Conservation (phyloP, 108 stramenopile species). For the Pseudonitzschia pungens region DNA sequence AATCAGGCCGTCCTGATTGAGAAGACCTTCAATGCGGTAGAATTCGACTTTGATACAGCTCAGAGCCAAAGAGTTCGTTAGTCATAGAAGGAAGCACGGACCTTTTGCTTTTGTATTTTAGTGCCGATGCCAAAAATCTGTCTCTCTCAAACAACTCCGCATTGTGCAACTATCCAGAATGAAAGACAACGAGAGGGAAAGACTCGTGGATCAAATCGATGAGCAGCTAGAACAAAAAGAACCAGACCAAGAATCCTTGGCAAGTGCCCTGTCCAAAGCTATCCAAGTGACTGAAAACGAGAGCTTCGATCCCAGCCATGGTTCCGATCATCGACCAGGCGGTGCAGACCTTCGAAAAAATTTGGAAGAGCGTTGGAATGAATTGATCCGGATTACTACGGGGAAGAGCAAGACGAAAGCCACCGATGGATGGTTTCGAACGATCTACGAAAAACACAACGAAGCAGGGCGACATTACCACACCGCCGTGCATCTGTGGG, state of each 20-base stretch:
- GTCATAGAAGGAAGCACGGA: too few species aligned
- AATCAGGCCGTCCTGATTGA: too few species aligned
- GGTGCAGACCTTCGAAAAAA: neutral
- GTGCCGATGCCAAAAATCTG: too few species aligned
- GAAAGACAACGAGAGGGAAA: too few species aligned
- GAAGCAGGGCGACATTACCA: constrained; percentile 67
- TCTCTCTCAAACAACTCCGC: too few species aligned
- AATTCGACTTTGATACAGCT: too few species aligned
- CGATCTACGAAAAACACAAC: constrained; percentile 46
- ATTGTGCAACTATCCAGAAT: too few species aligned
- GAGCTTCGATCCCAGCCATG: neutral
- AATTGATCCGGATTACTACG: neutral
- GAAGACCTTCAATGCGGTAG: too few species aligned
- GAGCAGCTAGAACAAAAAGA: too few species aligned
- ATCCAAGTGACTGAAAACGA: neutral
- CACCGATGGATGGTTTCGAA: constrained; percentile 54
- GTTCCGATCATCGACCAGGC: neutral
- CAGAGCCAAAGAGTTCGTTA: too few species aligned
- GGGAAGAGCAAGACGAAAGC: neutral
- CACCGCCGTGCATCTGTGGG: constrained; percentile 70
- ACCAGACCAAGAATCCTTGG: neutral
- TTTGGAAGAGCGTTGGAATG: constrained; percentile 9
- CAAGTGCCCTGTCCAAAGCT: neutral
- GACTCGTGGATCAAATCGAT: too few species aligned
- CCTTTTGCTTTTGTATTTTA: too few species aligned